phyloP scores from a whole-genome alignment of 2,329 filamentous ascomycete genomes.

The Phymatotrichopsis omnivora region DNA sequence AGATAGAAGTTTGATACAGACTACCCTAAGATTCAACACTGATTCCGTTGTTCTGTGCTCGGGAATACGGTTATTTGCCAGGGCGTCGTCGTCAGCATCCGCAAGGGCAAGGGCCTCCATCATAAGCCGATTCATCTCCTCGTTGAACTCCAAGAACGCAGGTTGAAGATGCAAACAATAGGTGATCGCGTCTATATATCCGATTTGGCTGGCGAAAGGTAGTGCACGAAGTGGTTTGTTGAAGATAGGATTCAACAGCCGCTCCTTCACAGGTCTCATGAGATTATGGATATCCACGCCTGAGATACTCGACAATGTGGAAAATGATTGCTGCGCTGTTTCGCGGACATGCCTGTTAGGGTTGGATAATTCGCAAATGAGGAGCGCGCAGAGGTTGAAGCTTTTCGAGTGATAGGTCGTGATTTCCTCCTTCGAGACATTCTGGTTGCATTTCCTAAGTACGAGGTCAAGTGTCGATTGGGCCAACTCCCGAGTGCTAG shows the following conservation, averaged over 20 bases:
- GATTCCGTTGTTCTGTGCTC: conserved; percentile 94
- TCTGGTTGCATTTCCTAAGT: conserved; percentile 66
- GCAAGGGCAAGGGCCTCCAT: conserved; percentile 90
- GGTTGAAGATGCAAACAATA: conserved; percentile 85
- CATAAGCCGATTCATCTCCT: conserved; percentile 76
- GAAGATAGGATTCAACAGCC: conserved; percentile 83
- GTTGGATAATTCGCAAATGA: conserved; percentile 82
- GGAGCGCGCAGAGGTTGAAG: conserved; percentile 67
- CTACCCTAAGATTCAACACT: conserved; percentile 82
- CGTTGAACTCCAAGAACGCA: conserved; percentile 84
- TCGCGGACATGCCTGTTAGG: conserved; percentile 93
- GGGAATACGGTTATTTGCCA: conserved; percentile 73
- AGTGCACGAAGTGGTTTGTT: conserved; percentile 87
- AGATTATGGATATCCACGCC: conserved; percentile 76
- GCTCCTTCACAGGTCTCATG: conserved; percentile 79
- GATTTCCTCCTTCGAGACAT: conserved; percentile 68
- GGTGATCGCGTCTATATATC: conserved; percentile 94
- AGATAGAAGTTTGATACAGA: conserved; percentile 85
- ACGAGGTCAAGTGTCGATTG: conserved; percentile 74
- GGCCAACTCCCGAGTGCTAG: conserved; percentile 73
- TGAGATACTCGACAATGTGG: conserved; percentile 68
- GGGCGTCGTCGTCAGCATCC: conserved; percentile 84
- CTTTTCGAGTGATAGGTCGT: conserved; percentile 56
- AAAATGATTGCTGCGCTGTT: conserved; percentile 70
- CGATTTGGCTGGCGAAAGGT: conserved; percentile 91